These are phyloP conservation scores for Penicillium italicum DNA, from an alignment of 2,329 filamentous ascomycete genomes.

Conservation along the genomic window DNA sequence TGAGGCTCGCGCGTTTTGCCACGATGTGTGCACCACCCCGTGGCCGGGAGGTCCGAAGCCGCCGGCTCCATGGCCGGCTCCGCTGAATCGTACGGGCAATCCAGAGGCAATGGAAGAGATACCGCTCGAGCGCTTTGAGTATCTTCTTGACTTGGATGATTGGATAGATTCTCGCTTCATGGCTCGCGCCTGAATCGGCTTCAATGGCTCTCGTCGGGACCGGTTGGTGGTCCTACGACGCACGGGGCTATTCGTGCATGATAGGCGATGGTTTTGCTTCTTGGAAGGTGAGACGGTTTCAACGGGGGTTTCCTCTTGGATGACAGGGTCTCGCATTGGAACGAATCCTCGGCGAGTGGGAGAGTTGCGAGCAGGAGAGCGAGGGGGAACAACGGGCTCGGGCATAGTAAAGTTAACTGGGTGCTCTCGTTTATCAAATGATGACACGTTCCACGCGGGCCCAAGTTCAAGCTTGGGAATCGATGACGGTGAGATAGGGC, in stretches of 20 bases:
- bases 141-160: constrained; percentile 36
- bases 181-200: constrained; percentile 34
- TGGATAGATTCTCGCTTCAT: constrained; percentile 36
- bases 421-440: constrained; percentile 23
- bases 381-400: constrained; percentile 27
- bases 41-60: constrained; percentile 37
- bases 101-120: constrained; percentile 38
- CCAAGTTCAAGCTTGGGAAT: constrained; percentile 36
- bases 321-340: constrained; percentile 21
- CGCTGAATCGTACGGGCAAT: constrained; percentile 40
- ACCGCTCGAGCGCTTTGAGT: constrained; percentile 39
- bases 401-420: constrained; percentile 13
- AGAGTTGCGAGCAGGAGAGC: constrained; percentile 30
- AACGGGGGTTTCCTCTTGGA: constrained; percentile 21
- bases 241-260: constrained; percentile 29
- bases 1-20: constrained; percentile 37
- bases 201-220: constrained; percentile 36
- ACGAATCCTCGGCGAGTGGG: constrained; percentile 30
- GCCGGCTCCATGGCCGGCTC: constrained; percentile 42
- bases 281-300: constrained; percentile 16
- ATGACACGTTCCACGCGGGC: constrained; percentile 32
- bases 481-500: constrained; percentile 25
- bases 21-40: constrained; percentile 36
- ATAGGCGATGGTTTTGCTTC: constrained; percentile 29
- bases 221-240: constrained; percentile 29